These are phyloP conservation scores for Dactylorhiza incarnata DNA, from an alignment of 106 monocot species.

Conservation along the genomic window DNA sequence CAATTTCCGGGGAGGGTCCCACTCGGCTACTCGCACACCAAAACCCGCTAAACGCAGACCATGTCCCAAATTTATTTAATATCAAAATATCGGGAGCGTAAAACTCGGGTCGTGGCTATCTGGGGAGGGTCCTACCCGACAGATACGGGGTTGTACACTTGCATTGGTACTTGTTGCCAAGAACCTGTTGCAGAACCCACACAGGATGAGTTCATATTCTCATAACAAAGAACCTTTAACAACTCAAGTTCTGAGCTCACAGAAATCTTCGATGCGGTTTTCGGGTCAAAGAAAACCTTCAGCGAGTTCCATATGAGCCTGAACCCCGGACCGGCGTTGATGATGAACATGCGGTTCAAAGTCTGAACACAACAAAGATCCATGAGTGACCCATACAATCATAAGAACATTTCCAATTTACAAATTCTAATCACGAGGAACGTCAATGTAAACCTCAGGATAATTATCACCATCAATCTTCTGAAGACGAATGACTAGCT, in stretches of 20 bases:
- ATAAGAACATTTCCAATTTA: not conserved
- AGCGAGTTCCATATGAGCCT: constrained; percentile 87
- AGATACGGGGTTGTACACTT: too few relatives aligned
- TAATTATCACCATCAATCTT: constrained; percentile 72
- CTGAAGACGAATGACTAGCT: constrained; percentile 50
- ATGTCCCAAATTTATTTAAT: too few relatives aligned
- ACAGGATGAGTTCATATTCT: not conserved
- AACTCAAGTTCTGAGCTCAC: constrained; percentile 15
- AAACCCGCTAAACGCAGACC: too few relatives aligned
- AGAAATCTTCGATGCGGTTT: constrained; percentile 61
- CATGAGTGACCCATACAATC: not conserved
- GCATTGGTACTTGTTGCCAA: constrained; percentile 87
- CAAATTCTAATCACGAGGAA: not conserved
- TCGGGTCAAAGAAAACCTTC: constrained; percentile 81
- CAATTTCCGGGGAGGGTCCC: too few relatives aligned
- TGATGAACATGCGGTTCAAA: constrained; percentile 70
- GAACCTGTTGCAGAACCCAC: constrained; percentile 39
- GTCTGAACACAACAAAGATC: constrained; percentile 23
- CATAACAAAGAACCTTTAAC: not conserved
- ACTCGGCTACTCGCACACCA: too few relatives aligned
- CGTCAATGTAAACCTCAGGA: constrained; percentile 52
- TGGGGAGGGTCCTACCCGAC: too few relatives aligned
- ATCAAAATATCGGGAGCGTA: too few relatives aligned
- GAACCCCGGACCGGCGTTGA: constrained; percentile 79
- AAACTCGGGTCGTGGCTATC: too few relatives aligned